A percentile compares a stretch with the other conserved stretches of the same genome.
These are phyloP conservation scores for Fusarium foetens DNA, from an alignment of 2,329 filamentous ascomycete genomes.

Conservation along the genomic window DNA sequence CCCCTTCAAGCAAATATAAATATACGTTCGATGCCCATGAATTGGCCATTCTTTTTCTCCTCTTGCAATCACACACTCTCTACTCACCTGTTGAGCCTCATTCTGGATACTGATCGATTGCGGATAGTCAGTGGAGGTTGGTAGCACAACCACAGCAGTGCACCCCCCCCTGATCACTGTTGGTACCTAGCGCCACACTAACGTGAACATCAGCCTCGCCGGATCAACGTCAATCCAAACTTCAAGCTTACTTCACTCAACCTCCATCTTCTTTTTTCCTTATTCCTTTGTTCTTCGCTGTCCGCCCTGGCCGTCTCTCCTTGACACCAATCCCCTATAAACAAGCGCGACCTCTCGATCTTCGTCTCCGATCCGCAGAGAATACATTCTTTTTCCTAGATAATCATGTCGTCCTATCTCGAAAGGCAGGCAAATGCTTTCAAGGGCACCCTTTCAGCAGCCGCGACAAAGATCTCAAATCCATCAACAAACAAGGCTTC, in stretches of 20 bases:
- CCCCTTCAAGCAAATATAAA: neutral
- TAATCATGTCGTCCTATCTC: slow-evolving; percentile 69
- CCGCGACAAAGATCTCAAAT: slow-evolving; percentile 70
- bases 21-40: neutral
- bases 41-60: neutral
- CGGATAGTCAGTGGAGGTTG: neutral
- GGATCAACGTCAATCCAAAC: slow-evolving; percentile 41
- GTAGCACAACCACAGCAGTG: neutral
- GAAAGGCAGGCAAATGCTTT: slow-evolving; percentile 73
- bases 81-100: neutral
- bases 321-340: slow-evolving; percentile 8
- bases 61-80: neutral
- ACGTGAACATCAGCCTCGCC: slow-evolving; percentile 37
- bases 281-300: slow-evolving; percentile 23
- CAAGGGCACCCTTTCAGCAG: slow-evolving; percentile 69
- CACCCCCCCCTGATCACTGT: slow-evolving; percentile 1
- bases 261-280: slow-evolving; percentile 5
- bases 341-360: slow-evolving; percentile 1
- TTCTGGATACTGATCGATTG: neutral
- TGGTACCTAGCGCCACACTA: slow-evolving; percentile 29
- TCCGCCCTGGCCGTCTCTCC: slow-evolving; percentile 14
- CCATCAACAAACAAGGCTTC: slow-evolving; percentile 52
- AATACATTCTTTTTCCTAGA: slow-evolving; percentile 17
- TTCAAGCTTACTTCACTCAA: slow-evolving; percentile 18
- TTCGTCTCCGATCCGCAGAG: neutral